Conservation (phyloP, 257 asterid species). For the Nyctanthes arbortristis region DNA sequence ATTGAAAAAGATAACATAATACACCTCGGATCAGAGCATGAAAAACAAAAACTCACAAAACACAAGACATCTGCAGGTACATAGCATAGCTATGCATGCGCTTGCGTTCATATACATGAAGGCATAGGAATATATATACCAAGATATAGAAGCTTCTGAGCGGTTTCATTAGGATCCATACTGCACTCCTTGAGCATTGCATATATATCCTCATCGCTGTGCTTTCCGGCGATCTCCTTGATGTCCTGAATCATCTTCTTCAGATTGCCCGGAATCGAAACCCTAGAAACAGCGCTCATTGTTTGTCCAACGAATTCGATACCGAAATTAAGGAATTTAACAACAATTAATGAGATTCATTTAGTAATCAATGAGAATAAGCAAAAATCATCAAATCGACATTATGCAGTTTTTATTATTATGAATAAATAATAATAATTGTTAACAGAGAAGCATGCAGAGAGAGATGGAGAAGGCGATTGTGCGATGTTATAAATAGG, state of each 20-base stretch:
- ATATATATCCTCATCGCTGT: constrained; percentile 59
- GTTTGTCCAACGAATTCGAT: constrained; percentile 5
- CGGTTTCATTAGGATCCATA: constrained; percentile 70
- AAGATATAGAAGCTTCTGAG: constrained; percentile 51
- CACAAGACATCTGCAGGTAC: neutral
- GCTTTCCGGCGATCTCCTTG: constrained; percentile 54
- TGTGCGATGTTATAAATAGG: neutral
- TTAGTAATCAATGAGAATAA: neutral
- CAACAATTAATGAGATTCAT: too few relatives aligned
- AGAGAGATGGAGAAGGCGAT: neutral
- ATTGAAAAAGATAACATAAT: neutral
- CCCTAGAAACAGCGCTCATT: constrained; percentile 36
- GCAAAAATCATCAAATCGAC: neutral
- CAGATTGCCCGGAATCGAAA: constrained; percentile 37
- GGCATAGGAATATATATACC: constrained; percentile 30
- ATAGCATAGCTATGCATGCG: neutral
- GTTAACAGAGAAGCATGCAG: constrained; percentile 4
- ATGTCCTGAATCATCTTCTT: constrained; percentile 45
- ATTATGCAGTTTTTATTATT: neutral
- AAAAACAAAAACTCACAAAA: neutral
- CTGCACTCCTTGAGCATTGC: constrained; percentile 58
- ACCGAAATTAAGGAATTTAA: neutral
- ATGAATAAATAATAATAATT: neutral
- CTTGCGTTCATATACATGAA: neutral
- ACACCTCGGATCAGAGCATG: constrained; percentile 18